phyloP scores from a whole-genome alignment of 495 filamentous ascomycete genomes.

The Daldinia vernicosa region DNA sequence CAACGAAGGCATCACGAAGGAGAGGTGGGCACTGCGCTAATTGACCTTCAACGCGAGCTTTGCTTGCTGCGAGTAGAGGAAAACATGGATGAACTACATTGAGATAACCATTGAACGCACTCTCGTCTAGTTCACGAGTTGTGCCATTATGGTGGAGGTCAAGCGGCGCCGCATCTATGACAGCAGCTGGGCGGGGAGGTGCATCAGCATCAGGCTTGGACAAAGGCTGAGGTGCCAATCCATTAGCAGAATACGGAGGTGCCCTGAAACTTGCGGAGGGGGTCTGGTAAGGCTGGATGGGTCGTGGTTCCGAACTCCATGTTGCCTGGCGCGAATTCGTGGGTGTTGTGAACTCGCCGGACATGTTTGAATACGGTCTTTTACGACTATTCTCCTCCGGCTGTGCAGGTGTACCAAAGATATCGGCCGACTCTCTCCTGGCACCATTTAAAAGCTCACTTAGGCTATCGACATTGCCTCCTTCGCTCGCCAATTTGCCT shows the following conservation, averaged over 20 bases:
- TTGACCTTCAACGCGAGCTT: slow-evolving; percentile 66
- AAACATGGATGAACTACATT: slow-evolving; percentile 75
- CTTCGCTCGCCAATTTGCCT: slow-evolving; percentile 58
- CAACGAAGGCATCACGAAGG: slow-evolving; percentile 75
- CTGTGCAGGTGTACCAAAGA: slow-evolving; percentile 47
- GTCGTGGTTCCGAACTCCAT: slow-evolving; percentile 52
- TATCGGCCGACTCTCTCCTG: slow-evolving; percentile 50
- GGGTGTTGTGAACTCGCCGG: slow-evolving; percentile 49
- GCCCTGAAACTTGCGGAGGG: slow-evolving; percentile 39
- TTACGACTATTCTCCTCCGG: slow-evolving; percentile 53
- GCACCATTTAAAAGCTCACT: slow-evolving; percentile 45
- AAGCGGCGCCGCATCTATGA: slow-evolving; percentile 44
- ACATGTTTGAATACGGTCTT: slow-evolving; percentile 58
- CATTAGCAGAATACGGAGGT: slow-evolving; percentile 53
- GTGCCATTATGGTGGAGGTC: slow-evolving; percentile 45
- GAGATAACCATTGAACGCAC: slow-evolving; percentile 70
- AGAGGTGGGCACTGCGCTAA: slow-evolving; percentile 67
- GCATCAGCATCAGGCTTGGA: slow-evolving; percentile 42
- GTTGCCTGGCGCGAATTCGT: slow-evolving; percentile 43
- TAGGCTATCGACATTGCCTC: slow-evolving; percentile 40
- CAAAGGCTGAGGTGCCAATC: slow-evolving; percentile 51
- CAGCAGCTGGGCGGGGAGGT: slow-evolving; percentile 44
- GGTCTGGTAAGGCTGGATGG: slow-evolving; percentile 52
- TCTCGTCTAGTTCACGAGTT: slow-evolving; percentile 53
- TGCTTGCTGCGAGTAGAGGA: slow-evolving; percentile 75